Evolutionary conservation across 306 rosid genomes (phyloP), one percentile per base, ranked within the genome.

Genomic region (Prunus mira): DNA sequence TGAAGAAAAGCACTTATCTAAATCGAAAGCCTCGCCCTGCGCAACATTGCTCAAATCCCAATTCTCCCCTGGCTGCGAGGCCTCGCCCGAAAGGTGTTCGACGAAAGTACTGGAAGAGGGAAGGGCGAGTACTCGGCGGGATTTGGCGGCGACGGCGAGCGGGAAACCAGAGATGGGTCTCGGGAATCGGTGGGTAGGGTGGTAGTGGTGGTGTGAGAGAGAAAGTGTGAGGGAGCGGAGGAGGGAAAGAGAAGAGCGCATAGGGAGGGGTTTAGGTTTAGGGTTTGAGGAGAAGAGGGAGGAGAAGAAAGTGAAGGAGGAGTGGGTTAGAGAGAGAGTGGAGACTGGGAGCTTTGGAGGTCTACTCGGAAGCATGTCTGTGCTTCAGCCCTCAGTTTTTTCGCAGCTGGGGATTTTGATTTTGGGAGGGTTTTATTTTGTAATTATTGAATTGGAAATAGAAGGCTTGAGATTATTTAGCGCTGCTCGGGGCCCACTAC

Each of bases 1-100:
- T 27, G 84, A 78, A 10, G 68, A 81, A 54, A 52, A 78, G 79
- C 77, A 32, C 51, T 41, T 70, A 3, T 82, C 87, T 18, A 76
- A 71, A 17, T 85, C 82, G 54, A 85, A 82, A 20, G 65, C 79
- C 69, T 84, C 84, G 51, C 62, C 57, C 22, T 71, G 74, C 7
- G 69, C 73, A 27, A 81, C 85, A 2, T 56, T 65, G 57, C 46
- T 69, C 51, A 54, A 57, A 38, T 45, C 82, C 75, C 54, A 78
- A 43, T 5, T 61, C 27, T 83, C 84, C 15, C 75, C 60, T 13
- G 61, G 24, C 32, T 49, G 41, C 10, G 76, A 24, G 12, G n/a
- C 20, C 70, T 77, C 82, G 67, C 73, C 9, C 51, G 66, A 70
- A 67, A 84, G 43, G 55, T 78, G 85, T 75, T 87, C 78, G 75